Conservation (phyloP, 179 eudicot species). For the Monotropa hypopitys region DNA sequence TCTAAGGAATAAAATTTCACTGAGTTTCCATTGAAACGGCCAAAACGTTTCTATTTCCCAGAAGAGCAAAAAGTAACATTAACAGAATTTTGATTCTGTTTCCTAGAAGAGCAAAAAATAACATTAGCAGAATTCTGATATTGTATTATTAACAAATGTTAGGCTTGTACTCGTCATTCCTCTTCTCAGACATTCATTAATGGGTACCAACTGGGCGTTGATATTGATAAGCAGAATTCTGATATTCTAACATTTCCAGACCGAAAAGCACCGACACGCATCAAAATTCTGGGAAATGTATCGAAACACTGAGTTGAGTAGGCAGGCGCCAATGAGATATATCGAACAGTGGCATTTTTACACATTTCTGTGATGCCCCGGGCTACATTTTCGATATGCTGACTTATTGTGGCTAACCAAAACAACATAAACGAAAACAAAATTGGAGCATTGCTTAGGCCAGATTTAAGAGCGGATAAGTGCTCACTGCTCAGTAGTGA, state of each 20-base stretch:
- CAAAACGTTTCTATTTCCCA: not conserved
- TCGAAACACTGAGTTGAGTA: not conserved
- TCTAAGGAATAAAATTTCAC: not conserved
- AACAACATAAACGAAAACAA: not conserved
- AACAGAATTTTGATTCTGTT: not conserved
- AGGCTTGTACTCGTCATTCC: no score
- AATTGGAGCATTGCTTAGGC: not conserved
- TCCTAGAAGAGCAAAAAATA: not conserved
- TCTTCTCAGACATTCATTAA: no score
- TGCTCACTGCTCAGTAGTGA: not conserved
- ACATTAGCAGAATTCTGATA: not conserved
- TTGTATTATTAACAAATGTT: no score
- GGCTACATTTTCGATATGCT: not conserved
- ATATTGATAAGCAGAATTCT: no score
- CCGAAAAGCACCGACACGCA: not conserved
- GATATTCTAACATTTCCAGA: not conserved
- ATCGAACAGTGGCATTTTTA: not conserved
- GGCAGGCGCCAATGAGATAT: not conserved
- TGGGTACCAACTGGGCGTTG: no score
- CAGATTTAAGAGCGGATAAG: not conserved
- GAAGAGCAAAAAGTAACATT: not conserved
- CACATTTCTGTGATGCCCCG: not conserved
- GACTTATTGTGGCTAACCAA: not conserved
- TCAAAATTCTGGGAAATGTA: not conserved
- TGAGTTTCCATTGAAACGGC: not conserved